Conservation (phyloP, 1,284 basidiomycete species). For the Ceratobasidium sp. region DNA sequence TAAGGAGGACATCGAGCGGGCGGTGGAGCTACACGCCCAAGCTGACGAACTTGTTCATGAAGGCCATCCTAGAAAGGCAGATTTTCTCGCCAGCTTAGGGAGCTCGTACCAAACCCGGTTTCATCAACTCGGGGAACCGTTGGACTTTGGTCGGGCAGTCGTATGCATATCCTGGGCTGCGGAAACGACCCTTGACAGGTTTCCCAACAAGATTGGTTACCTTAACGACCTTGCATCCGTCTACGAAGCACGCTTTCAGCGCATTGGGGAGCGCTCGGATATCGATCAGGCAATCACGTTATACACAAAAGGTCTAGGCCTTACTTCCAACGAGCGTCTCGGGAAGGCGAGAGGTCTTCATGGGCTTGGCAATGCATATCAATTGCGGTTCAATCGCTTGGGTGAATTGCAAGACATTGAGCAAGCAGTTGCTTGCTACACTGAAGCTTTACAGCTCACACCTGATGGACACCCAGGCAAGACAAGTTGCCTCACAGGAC, state of each 20-base stretch:
- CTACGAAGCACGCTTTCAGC: background rate
- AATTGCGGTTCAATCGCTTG: background rate
- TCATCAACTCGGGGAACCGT: background rate
- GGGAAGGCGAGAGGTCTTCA: background rate
- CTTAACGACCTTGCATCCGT: background rate
- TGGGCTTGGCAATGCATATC: background rate
- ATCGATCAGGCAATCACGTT: background rate
- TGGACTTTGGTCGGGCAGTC: no score
- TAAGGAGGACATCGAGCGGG: no score
- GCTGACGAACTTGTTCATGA: no score
- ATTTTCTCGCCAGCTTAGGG: background rate
- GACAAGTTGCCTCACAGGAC: no score
- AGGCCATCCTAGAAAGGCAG: background rate
- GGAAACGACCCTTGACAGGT: no score
- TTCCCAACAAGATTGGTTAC: background rate
- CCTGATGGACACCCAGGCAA: no score
- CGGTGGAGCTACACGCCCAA: no score
- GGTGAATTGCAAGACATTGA: background rate
- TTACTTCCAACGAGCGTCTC: background rate
- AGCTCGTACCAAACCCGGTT: background rate
- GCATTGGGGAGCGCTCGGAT: background rate
- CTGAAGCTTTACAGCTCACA: background rate
- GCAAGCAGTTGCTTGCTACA: background rate
- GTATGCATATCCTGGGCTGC: no score
- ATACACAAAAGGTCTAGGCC: background rate